Percentiles rank a stretch among this genome's conserved stretches.
Conservation (phyloP, 23 red algal genomes). For the Gracilaria gracilis region DNA sequence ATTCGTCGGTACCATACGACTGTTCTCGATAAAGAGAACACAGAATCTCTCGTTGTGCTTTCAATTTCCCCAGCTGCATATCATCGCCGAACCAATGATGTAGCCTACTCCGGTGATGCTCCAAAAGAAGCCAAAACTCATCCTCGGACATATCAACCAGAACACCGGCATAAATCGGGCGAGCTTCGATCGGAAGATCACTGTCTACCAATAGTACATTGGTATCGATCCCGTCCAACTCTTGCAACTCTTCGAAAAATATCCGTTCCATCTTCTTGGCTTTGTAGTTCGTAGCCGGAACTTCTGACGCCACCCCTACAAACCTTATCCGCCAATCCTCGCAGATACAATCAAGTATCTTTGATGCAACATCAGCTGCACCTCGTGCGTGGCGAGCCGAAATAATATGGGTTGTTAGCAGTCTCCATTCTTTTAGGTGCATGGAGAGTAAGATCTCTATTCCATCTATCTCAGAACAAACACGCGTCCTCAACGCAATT, state of each 20-base stretch:
- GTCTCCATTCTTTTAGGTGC: not conserved
- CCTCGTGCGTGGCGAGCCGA: constrained; percentile 2
- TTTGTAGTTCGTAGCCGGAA: not conserved
- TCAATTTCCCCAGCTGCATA: constrained; percentile 6
- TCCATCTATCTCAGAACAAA: not conserved
- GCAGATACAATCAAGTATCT: not conserved
- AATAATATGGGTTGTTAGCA: not conserved
- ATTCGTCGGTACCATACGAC: too few relatives aligned
- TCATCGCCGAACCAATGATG: not conserved
- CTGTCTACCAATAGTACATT: not conserved
- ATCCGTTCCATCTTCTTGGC: constrained; percentile 15
- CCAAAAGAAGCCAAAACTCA: not conserved
- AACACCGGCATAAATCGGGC: not conserved
- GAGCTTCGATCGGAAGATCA: not conserved
- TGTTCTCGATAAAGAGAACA: not conserved
- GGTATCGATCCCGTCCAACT: not conserved
- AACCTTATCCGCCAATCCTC: not conserved
- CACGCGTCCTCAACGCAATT: constrained; percentile 1
- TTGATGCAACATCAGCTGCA: not conserved
- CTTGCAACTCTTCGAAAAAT: constrained; percentile 13
- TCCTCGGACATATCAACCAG: not conserved
- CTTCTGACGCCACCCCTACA: not conserved
- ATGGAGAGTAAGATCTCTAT: constrained; percentile 3
- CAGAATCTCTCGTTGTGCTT: not conserved
- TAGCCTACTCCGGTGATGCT: not conserved